These are phyloP conservation scores for Plenodomus lindquistii DNA, from an alignment of 2,329 filamentous ascomycete species.

Conservation along the genomic window DNA sequence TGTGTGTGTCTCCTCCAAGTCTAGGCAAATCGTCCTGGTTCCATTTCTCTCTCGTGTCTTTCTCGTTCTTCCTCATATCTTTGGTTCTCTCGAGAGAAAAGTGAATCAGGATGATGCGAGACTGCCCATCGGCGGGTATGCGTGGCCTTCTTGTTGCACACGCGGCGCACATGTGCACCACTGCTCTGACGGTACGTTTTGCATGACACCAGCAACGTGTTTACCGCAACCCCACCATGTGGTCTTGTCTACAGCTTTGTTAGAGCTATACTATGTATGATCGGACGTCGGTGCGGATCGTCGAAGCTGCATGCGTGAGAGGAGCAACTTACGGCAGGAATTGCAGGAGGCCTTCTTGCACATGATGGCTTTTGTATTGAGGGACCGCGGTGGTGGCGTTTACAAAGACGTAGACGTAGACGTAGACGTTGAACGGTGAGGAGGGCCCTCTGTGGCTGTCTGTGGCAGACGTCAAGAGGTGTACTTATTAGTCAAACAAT, in stretches of 20 bases:
- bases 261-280: neutral
- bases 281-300: no score
- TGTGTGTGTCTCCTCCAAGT: neutral
- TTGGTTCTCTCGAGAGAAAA: constrained; percentile 4
- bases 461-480: no score
- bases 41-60: neutral
- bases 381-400: neutral
- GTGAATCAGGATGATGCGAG: constrained; percentile 32
- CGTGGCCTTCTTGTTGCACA: constrained; percentile 62
- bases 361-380: constrained; percentile 51
- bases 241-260: constrained; percentile 51
- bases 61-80: neutral
- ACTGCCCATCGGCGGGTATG: constrained; percentile 67
- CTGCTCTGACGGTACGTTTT: constrained; percentile 59
- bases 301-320: neutral
- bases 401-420: neutral
- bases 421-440: neutral
- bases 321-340: constrained; percentile 61
- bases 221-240: constrained; percentile 69
- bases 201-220: constrained; percentile 66
- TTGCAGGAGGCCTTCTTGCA: constrained; percentile 67
- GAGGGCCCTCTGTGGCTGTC: no score
- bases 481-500: no score
- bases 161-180: constrained; percentile 70
- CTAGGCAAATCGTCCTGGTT: neutral